Base-by-base conservation (phyloP, 805 yeast genomes). In the Ogataea nitratoaversa region DNA sequence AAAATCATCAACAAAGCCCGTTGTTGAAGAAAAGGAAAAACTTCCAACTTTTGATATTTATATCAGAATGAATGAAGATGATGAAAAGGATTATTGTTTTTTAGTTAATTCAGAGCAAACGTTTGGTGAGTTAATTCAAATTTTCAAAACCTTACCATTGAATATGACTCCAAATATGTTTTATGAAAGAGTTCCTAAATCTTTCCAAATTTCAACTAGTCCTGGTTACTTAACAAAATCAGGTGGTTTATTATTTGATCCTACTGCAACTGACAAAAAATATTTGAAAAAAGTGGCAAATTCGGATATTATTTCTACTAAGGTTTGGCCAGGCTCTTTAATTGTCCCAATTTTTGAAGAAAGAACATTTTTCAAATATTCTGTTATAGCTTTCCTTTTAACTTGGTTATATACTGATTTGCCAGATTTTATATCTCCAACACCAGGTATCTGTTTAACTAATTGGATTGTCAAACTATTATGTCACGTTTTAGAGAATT, bases 331-430 rank as follows among this genome's bases (percentile, higher is more conserved):
- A 14, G 96, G 96, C 28, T 97, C 91, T 68, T 74, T 93, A 61
- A 68, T 93, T 42, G 54, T 83, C 16, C 96, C 96, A 4, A 61
- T 70, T 19, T 87, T 95, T 89, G 65, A 68, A 44, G 65, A 65
- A 43, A 68, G 76, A 53, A 51, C 62, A 20, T 64, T 67, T 44
- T 47, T 57, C n/a, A 70, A 67, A 22, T 71, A 62, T 47, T 49
- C 69, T 25, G 57, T 72, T 39, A 36, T 67, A 14, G 37, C 70
- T 1, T 42, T 66, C 4, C 64, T 86, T 52, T 37, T 74, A 8
- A 63, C 66, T 14, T 93, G 99, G 98, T 73, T 93, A 43, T 93
- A 90, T 62, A 81, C 95, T 2, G 98, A 93, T 66, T 72, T 93
- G 59, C 99, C 99, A 2, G 96, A 88, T 56, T 74, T 70, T 52